These are phyloP conservation scores for Claviceps africana DNA, from an alignment of 2,329 filamentous ascomycete genomes.

Conservation along the genomic window DNA sequence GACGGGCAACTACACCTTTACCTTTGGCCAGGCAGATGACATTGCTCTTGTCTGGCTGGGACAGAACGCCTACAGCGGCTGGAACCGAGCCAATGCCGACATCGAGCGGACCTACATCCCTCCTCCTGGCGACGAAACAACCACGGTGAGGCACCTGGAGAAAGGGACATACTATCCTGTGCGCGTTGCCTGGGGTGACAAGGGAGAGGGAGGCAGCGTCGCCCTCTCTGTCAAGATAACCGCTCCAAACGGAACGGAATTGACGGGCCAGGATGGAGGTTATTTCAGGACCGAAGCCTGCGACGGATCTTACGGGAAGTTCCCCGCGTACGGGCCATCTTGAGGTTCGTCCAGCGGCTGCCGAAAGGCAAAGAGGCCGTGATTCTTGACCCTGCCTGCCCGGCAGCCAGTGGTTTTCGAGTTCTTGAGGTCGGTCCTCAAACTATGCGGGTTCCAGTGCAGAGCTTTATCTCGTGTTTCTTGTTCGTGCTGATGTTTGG, in stretches of 20 bases:
- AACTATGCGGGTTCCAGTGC: background rate
- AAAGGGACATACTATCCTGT: slow-evolving; percentile 7
- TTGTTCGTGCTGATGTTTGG: background rate
- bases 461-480: background rate
- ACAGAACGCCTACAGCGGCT: slow-evolving; percentile 5
- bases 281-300: slow-evolving; percentile 8
- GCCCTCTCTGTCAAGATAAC: slow-evolving; percentile 7
- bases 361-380: background rate
- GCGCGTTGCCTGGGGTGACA: slow-evolving; percentile 6
- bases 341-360: background rate
- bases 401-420: background rate
- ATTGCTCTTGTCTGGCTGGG: slow-evolving; percentile 7
- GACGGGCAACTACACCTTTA: slow-evolving; percentile 7
- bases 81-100: slow-evolving; percentile 7
- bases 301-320: slow-evolving; percentile 7
- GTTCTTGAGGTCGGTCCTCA: background rate
- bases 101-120: slow-evolving; percentile 8
- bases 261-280: slow-evolving; percentile 6
- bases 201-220: slow-evolving; percentile 6
- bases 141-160: slow-evolving; percentile 5
- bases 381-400: background rate
- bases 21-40: slow-evolving; percentile 7
- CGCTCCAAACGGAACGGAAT: slow-evolving; percentile 6
- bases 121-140: slow-evolving; percentile 7
- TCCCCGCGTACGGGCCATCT: slow-evolving; percentile 5